phyloP scores from a whole-genome alignment of 495 filamentous ascomycete species.

The Pyrenopolyporus hunteri region DNA sequence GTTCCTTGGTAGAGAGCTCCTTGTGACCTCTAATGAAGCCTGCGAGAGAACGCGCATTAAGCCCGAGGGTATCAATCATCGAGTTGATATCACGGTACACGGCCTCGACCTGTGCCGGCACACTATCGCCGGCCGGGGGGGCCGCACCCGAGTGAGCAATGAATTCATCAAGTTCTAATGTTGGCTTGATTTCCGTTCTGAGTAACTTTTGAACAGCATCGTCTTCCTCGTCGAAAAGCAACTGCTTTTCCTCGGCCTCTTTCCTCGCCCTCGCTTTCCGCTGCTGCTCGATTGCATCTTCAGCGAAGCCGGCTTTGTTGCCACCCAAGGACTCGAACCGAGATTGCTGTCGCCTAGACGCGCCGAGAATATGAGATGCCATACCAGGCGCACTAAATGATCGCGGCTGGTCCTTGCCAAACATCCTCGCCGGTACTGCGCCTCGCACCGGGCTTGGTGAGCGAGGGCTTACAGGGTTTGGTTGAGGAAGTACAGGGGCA shows the following conservation, averaged over 20 bases:
- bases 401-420: constrained; percentile 59
- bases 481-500: constrained; percentile 63
- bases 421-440: constrained; percentile 50
- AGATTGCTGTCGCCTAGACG: constrained; percentile 37
- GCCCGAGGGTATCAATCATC: constrained; percentile 91
- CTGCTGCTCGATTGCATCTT: constrained; percentile 47
- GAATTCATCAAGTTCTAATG: constrained; percentile 62
- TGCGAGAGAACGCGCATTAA: constrained; percentile 79
- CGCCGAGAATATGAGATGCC: constrained; percentile 53
- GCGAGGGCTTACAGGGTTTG: constrained; percentile 66
- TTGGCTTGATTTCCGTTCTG: constrained; percentile 54
- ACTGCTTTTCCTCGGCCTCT: constrained; percentile 54
- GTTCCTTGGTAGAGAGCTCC: constrained; percentile 55
- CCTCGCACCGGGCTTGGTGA: constrained; percentile 80
- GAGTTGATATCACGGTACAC: constrained; percentile 93
- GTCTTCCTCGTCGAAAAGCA: constrained; percentile 62
- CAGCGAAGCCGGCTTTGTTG: constrained; percentile 33
- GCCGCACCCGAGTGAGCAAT: constrained; percentile 73
- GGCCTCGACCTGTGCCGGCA: constrained; percentile 80
- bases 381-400: constrained; percentile 64
- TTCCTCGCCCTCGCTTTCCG: constrained; percentile 52
- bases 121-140: constrained; percentile 62
- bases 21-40: constrained; percentile 72
- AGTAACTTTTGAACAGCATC: constrained; percentile 59
- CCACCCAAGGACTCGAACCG: constrained; percentile 30